Conservation (phyloP, 169 alveolate species). For the Plasmodium reichenowi region DNA sequence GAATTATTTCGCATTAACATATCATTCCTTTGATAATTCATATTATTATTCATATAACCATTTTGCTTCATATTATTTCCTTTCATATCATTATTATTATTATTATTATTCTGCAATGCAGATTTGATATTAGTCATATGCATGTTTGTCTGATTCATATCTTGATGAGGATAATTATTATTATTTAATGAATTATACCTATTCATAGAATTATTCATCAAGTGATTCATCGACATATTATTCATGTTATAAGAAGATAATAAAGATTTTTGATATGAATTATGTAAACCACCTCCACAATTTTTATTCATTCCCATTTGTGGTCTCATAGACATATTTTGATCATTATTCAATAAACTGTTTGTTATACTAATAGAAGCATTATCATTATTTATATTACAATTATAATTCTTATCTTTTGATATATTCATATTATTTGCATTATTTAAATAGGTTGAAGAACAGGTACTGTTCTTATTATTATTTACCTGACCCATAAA, state of each 20-base stretch:
- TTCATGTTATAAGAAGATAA: conserved; percentile 33
- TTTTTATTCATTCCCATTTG: conserved; percentile 54
- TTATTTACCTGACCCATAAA: conserved; percentile 37
- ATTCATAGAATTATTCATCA: conserved; percentile 14
- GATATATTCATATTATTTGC: background rate
- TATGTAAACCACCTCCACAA: conserved; percentile 34
- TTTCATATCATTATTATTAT: conserved; percentile 18
- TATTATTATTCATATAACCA: conserved; percentile 18
- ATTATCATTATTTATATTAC: conserved; percentile 1
- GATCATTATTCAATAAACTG: conserved; percentile 48
- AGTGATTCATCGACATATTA: conserved; percentile 18
- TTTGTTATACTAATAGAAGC: conserved; percentile 55
- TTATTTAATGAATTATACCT: conserved; percentile 51
- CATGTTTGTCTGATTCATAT: conserved; percentile 33
- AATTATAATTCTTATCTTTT: background rate
- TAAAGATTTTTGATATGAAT: conserved; percentile 42
- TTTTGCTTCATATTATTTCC: conserved; percentile 29
- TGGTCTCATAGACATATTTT: conserved; percentile 39
- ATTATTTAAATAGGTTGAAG: conserved; percentile 8
- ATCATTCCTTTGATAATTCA: conserved; percentile 59
- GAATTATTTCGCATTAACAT: conserved; percentile 41
- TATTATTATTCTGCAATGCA: conserved; percentile 18
- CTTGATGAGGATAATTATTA: conserved; percentile 24
- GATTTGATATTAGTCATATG: conserved; percentile 21
- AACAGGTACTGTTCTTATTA: background rate